Evolutionary conservation across 2,329 filamentous ascomycete species (phyloP).

Genomic region (Calonectria henricotiae): DNA sequence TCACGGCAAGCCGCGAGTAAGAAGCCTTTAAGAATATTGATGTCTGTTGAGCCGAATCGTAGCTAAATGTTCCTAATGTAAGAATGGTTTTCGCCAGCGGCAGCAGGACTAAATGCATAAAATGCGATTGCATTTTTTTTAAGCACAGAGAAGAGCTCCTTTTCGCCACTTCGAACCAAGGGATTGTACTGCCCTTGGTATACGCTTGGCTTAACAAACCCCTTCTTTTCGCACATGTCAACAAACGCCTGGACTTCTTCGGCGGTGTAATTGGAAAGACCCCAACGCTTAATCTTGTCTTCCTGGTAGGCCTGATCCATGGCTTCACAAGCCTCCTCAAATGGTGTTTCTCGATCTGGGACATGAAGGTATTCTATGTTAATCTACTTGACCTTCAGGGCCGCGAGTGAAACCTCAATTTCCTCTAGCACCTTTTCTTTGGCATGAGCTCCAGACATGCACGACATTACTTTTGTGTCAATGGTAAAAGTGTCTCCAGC

Average conservation of each 20-base stretch:
- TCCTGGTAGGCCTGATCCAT: slow-evolving; percentile 61
- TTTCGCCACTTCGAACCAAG: slow-evolving; percentile 61
- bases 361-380: slow-evolving; percentile 47
- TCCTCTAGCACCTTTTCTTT: slow-evolving; percentile 51
- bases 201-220: slow-evolving; percentile 62
- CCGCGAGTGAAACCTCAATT: slow-evolving; percentile 55
- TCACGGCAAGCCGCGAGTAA: slow-evolving; percentile 37
- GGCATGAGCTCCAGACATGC: slow-evolving; percentile 51
- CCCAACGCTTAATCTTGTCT: slow-evolving; percentile 65
- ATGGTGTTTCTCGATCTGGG: slow-evolving; percentile 60
- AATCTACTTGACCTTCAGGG: slow-evolving; percentile 48
- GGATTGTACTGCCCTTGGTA: slow-evolving; percentile 68
- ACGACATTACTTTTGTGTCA: slow-evolving; percentile 57
- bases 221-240: slow-evolving; percentile 61
- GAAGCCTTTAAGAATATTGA: slow-evolving; percentile 37
- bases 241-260: slow-evolving; percentile 63
- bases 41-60: slow-evolving; percentile 32
- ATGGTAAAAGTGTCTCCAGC: slow-evolving; percentile 55
- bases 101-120: slow-evolving; percentile 60
- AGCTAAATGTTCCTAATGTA: slow-evolving; percentile 36
- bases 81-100: slow-evolving; percentile 19
- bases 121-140: slow-evolving; percentile 62
- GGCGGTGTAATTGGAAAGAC: slow-evolving; percentile 64
- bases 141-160: slow-evolving; percentile 61
- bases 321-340: slow-evolving; percentile 61